Evolutionary conservation across 441 rosid species (phyloP), one percentile per base, ranked within the genome.

Genomic region (Theobroma grandiflorum): DNA sequence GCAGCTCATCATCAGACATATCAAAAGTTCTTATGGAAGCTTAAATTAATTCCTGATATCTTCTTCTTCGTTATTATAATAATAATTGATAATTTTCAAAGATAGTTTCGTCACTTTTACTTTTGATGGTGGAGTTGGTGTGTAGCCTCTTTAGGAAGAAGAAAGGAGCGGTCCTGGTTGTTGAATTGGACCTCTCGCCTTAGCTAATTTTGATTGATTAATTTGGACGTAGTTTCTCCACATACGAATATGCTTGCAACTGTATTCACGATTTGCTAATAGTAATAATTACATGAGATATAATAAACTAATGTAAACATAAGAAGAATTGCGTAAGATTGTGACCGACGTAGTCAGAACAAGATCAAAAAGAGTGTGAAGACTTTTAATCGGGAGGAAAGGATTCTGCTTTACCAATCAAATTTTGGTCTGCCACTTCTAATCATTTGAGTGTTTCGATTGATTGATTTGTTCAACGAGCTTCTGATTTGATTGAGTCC

Each of bases 111-210:
- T 77, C 20, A 45, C 31, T 40, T 66, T 53, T 40, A 66, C 74
- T 77, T 77, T 67, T 77, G 64, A 38, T 65, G 40, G 73, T 65
- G 80, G 80, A 67, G 80, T 77, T 77, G 79, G 74, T 77, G 79
- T 75, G 37, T 38, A 20, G 73, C 22, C 64, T 45, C 40, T 65
- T 77, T 65, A 37, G 50, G n/a, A 42, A 12, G 57, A 75, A 61
- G 50, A 43, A 69, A 4, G 69, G 78, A 75, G 69, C 78, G 58
- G 57, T 42, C 69, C 16, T 33, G 58, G 61, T 76, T 47, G 78
- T 76, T 76, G 78, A 76, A 74, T 57, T 74, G 20, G 66, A 61
- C 45, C 63, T 72, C 33, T 52, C 67, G 6, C 18, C 14, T 43
- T 42, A 1, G 26, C 15, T n/a, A 43, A 43, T 69, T 26, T 33